Percentiles rank a stretch among this genome's conserved stretches.
These are phyloP conservation scores for Tinospora cordifolia DNA, from an alignment of 164 flowering plant species.

Conservation along the genomic window DNA sequence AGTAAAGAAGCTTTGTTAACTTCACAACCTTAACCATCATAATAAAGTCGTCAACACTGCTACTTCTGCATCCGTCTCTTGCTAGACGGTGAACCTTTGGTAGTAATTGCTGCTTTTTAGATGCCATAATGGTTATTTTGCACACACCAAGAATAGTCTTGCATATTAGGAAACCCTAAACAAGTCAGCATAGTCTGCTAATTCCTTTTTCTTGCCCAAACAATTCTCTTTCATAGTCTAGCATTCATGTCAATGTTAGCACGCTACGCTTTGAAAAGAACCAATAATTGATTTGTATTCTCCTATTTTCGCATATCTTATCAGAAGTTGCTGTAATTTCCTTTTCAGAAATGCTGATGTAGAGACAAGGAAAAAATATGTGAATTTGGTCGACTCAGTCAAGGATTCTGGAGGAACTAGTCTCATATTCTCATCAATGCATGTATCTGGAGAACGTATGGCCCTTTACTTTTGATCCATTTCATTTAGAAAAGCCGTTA, in stretches of 20 bases:
- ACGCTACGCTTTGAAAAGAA: background rate
- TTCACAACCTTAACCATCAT: background rate
- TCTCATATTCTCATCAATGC: slow-evolving; percentile 88
- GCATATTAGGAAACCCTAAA: background rate
- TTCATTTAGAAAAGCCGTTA: background rate
- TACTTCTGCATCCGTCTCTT: background rate
- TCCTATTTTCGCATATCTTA: background rate
- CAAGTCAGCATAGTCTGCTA: background rate
- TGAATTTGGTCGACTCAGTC: slow-evolving; percentile 67
- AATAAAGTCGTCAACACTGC: background rate
- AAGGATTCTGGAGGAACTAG: slow-evolving; percentile 77
- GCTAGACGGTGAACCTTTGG: background rate
- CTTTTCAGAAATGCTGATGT: slow-evolving; percentile 68
- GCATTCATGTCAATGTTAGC: background rate
- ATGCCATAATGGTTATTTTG: background rate
- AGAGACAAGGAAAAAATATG: slow-evolving; percentile 61
- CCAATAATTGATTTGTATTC: background rate
- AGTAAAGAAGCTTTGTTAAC: background rate
- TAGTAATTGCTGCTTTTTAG: background rate
- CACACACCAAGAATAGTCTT: background rate
- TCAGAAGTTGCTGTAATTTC: background rate
- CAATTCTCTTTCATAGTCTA: background rate
- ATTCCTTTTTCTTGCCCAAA: background rate
- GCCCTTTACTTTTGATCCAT: background rate
- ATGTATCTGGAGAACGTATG: slow-evolving; percentile 96